Conservation (phyloP, 371 early-diverging fungal species). For the Parasitella parasitica region DNA sequence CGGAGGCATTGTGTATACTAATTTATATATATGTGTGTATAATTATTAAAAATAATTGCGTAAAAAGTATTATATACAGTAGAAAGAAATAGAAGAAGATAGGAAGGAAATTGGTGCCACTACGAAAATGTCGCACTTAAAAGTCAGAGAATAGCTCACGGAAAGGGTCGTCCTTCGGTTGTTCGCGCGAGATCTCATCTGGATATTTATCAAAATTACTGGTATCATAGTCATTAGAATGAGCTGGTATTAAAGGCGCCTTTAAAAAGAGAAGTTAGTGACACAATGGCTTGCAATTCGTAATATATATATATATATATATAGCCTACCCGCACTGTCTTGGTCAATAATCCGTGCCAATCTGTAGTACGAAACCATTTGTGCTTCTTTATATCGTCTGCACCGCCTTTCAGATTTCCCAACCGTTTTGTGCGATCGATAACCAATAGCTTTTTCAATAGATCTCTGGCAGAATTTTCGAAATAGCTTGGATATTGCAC, state of each 20-base stretch:
- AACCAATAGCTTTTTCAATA: conserved; percentile 76
- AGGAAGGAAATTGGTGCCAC: neutral
- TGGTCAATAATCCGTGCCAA: conserved; percentile 77
- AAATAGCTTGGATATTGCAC: conserved; percentile 77
- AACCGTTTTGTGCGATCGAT: conserved; percentile 76
- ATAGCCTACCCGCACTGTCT: conserved; percentile 57
- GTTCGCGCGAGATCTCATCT: conserved; percentile 43
- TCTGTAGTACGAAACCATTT: conserved; percentile 86
- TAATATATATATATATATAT: too few relatives aligned
- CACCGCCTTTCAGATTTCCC: conserved; percentile 60
- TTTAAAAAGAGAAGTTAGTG: conserved; percentile 46
- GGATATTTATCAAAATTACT: conserved; percentile 70
- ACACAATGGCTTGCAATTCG: conserved; percentile 33
- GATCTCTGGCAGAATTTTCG: conserved; percentile 74
- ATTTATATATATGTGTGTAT: neutral
- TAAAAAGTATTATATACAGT: neutral
- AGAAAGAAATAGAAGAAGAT: neutral
- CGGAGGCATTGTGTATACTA: conserved; percentile 12
- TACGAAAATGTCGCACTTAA: conserved; percentile 12
- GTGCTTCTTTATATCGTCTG: conserved; percentile 76
- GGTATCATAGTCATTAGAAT: conserved; percentile 64
- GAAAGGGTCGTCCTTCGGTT: conserved; percentile 43
- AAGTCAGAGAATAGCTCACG: conserved; percentile 46
- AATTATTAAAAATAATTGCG: neutral
- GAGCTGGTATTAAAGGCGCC: conserved; percentile 65